Evolutionary conservation across 306 rosid species (phyloP), one percentile per base, ranked within the genome.

Genomic region (Cicer yamashitae): DNA sequence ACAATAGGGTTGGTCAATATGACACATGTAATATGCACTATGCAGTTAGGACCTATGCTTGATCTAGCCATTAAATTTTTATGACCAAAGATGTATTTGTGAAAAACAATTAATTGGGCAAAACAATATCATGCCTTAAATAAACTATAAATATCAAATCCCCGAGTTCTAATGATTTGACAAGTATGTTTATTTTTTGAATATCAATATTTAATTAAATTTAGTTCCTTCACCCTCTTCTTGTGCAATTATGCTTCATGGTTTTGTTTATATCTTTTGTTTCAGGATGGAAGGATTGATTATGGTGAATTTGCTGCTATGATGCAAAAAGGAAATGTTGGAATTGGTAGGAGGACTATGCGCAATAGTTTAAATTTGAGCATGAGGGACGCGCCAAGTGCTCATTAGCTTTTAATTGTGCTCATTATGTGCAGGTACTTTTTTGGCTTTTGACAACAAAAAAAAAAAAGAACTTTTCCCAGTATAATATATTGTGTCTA

Each of bases 301-400:
- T 93, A 93, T 46, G 86, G 98, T 69, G 98, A 93, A 76, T 93
- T 93, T 79, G 91, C 88, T 63, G 98, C 98, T 67, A 93, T 93
- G 98, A 93, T 93, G 98, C 96, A 86, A 86, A 92, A 92, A 80
- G 98, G 98, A 71, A 93, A 91, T 76, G 85, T 86, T 50, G 91
- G 91, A 63, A 54, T 93, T 64, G 98, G 98, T 82, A 89, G 98
- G 82, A 89, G 98, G 88, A 93, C 96, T 43, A 91, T 93, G 93
- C 86, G 96, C 61, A 91, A 93, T 82, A 93, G 98, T 84, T 67
- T 93, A 77, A 93, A 93, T 82, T 84, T 93, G 82, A 91, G 96
- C 90, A 90, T 93, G 96, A 88, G 98, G 74, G 98, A 91, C 67
- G 96, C 86, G 38, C 87, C 98, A 38, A 80, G 90, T 82, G 81